Base-by-base conservation (phyloP, 2,329 filamentous ascomycete species). In the Cryoendolithus antarcticus region DNA sequence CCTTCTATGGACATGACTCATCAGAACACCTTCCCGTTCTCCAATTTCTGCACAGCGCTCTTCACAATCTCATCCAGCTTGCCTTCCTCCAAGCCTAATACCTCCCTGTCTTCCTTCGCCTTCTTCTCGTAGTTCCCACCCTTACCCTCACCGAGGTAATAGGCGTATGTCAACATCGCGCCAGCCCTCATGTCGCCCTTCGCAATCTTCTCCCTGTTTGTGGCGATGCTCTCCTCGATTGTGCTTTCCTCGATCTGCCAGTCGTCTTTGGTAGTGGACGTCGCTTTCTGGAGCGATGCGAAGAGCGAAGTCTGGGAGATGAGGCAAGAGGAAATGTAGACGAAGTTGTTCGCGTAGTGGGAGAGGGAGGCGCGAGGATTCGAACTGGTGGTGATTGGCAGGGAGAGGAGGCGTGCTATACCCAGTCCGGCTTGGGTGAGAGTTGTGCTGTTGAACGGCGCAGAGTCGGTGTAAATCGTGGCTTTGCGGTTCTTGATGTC, bases 171-270 rank as follows among this genome's bases (percentile, higher is more conserved):
- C 32, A 51, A 31, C 2, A 41, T 46, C 9, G 39, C 39, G 6
- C 39, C 45, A 13, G 62, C 76, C n/a, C 45, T 52, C 39, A 39
- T 48, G 13, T 66, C 64, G 27, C 64, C 69, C 8, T 44, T 40
- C 42, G 66, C 54, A 3, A 80, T 34, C 40, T 60, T 54, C 42
- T 67, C 72, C 7, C 24, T 27, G 24, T 27, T 27, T 4, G 7
- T 27, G 6, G 3, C 24, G 24, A 27, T 27, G 24, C 74, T 64
- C 50, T 71, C 56, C 30, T 57, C 48, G 4, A 50, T 42, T 0
- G 40, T 30, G 9, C 45, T 44, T 6, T 45, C 42, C 1, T 32
- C 42, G 4, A 64, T 52, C 2, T 40, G 53, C 62, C 62, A 65
- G 15, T 65, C 62, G 2, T 35, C 39, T 31, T 59, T 54, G 1